Evolutionary conservation across 78 protist species (phyloP).

Genomic region (Goniomonas avonlea): DNA sequence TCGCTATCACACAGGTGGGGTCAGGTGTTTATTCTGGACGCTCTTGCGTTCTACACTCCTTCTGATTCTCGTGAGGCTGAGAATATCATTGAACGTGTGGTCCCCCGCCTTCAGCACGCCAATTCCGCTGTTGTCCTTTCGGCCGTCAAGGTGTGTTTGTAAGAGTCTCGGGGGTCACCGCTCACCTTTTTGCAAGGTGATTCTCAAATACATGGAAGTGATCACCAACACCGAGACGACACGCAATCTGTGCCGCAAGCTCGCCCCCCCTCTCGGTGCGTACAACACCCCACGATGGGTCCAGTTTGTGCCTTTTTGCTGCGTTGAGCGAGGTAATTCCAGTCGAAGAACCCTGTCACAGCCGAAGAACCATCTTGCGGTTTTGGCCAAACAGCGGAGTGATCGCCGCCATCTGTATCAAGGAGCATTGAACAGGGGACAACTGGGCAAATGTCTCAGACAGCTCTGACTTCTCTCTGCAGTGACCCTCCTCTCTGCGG

Average conservation of each 20-base stretch:
- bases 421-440: too few relatives aligned
- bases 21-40: conserved; percentile 91
- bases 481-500: conserved; percentile 76
- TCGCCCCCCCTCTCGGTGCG: conserved; percentile 77
- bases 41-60: conserved; percentile 62
- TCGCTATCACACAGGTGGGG: conserved; percentile 71
- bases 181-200: conserved; percentile 16
- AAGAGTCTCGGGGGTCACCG: too few relatives aligned
- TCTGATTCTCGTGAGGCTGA: conserved; percentile 65
- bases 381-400: too few relatives aligned
- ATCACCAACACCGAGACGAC: conserved; percentile 29
- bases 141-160: conserved; percentile 83
- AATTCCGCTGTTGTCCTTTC: conserved; percentile 94
- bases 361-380: too few relatives aligned
- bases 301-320: neutral
- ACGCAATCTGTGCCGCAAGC: conserved; percentile 39
- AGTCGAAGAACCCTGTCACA: too few relatives aligned
- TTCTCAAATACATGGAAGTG: conserved; percentile 57
- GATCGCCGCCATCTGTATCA: too few relatives aligned
- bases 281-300: neutral
- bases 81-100: conserved; percentile 84
- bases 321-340: neutral
- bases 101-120: conserved; percentile 92
- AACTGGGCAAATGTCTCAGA: too few relatives aligned
- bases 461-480: too few relatives aligned